Evolutionary conservation across 2,329 filamentous ascomycete species (phyloP), one percentile per base, ranked within the genome.

Genomic region (Sporothrix luriei): DNA sequence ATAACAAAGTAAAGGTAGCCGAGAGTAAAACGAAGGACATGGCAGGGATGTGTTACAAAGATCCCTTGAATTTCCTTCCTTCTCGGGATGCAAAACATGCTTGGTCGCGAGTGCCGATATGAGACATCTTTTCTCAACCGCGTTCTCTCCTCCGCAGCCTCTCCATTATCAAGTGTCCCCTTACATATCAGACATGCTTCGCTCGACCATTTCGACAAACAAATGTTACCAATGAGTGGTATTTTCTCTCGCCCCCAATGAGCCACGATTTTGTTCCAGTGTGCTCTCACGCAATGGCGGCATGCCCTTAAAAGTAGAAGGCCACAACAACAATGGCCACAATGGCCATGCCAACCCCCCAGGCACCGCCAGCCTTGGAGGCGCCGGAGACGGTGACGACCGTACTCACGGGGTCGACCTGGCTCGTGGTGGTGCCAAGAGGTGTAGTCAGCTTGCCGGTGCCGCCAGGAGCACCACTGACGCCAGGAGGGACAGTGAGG

Each of bases 301-400:
- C 52, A 26, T 6, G 1, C 5, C n/a, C 19, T 61, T 61, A 61
- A 33, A 61, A 43, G 55, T 43, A n/a, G 46, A 66, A 54, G 68
- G 80, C 71, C 59, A 77, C 70, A 51, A 79, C 76, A 75, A 78
- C 76, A 65, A 79, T 72, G 59, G 74, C 74, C 14, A 77, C 77
- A 49, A 80, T 70, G 67, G 81, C 73, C 77, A 82, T 77, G 72
- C 81, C 73, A 49, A 76, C 73, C 71, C 77, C 73, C 71, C 77
- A 79, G 52, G 66, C 69, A 38, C 51, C 49, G 16, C 16, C 24
- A 16, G 26, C 16, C 69, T 73, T 72, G 69, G 11, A 16, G 33
- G 54, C 67, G 19, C 43, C 64, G 21, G 77, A 76, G 33, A 80
- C 74, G 68, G 77, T 77, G 71, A 77, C 76, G 69, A 76, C 74